Evolutionary conservation across 139 green algal species (phyloP).

Genomic region (Auxenochlorella pyrenoidosa): DNA sequence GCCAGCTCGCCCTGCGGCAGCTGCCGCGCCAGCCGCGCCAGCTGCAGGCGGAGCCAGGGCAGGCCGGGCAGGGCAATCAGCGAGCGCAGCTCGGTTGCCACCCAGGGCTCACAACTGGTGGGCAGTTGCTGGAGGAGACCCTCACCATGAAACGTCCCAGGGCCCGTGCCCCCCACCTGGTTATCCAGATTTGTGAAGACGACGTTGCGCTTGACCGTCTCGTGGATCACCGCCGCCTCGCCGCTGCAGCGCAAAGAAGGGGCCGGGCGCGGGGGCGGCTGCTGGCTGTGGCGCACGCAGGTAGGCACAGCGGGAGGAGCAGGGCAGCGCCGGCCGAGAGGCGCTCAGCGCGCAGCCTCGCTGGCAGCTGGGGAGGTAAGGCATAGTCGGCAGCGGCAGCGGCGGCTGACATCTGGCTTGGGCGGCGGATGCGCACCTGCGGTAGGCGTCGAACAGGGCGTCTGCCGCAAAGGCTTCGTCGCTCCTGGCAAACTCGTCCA

Average conservation of each 20-base stretch:
- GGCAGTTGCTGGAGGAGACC: neutral
- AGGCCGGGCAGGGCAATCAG: too few relatives aligned
- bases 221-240: constrained; percentile 5
- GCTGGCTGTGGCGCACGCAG: neutral
- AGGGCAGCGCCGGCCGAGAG: too few relatives aligned
- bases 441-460: constrained; percentile 80
- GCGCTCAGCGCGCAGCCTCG: constrained; percentile 55
- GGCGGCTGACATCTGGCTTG: too few relatives aligned
- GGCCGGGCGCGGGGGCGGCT: neutral
- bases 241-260: neutral
- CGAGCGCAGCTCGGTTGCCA: too few relatives aligned
- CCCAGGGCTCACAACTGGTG: too few relatives aligned
- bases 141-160: too few relatives aligned
- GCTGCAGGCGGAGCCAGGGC: constrained; percentile 6
- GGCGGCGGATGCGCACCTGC: constrained; percentile 28
- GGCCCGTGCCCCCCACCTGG: neutral
- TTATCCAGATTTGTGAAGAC: constrained; percentile 25
- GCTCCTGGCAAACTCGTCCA: constrained; percentile 71
- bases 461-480: constrained; percentile 82
- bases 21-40: constrained; percentile 60
- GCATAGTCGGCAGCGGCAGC: neutral
- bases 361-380: constrained; percentile 40
- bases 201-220: constrained; percentile 22
- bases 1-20: constrained; percentile 54
- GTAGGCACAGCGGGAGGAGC: too few relatives aligned